phyloP scores from a whole-genome alignment of 306 rosid genomes.

The Quercus parvula region DNA sequence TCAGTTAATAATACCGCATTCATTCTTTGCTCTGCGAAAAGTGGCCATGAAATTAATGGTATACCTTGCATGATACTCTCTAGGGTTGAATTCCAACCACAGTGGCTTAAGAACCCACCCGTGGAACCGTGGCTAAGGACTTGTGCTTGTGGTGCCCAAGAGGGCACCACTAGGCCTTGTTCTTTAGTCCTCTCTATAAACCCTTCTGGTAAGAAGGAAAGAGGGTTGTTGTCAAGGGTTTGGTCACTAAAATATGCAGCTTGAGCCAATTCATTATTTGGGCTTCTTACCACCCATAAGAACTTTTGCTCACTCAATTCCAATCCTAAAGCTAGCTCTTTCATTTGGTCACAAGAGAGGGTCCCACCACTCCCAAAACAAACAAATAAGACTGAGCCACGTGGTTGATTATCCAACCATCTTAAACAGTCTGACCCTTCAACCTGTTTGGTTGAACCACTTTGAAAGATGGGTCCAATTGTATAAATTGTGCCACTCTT shows the following conservation, averaged over 20 bases:
- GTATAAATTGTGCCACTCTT: constrained; percentile 21
- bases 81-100: constrained; percentile 32
- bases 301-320: constrained; percentile 16
- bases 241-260: constrained; percentile 9
- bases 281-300: constrained; percentile 28
- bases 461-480: constrained; percentile 38
- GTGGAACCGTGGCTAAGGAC: constrained; percentile 18
- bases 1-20: constrained; percentile 18
- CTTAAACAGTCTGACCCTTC: constrained; percentile 1
- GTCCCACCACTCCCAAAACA: constrained; percentile 42
- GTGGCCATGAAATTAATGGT: constrained; percentile 31
- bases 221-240: background rate
- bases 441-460: background rate
- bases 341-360: constrained; percentile 21
- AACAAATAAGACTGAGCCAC: constrained; percentile 13
- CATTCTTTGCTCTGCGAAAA: constrained; percentile 27
- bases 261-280: background rate
- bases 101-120: constrained; percentile 29
- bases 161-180: constrained; percentile 21
- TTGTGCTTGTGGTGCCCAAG: constrained; percentile 29
- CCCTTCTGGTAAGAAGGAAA: constrained; percentile 9
- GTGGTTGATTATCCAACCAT: constrained; percentile 27
- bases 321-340: constrained; percentile 33
- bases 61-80: constrained; percentile 19
- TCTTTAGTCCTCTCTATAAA: constrained; percentile 25